Evolutionary conservation across 169 alveolate species (phyloP).

Genomic region (Cyclospora cayetanensis): DNA sequence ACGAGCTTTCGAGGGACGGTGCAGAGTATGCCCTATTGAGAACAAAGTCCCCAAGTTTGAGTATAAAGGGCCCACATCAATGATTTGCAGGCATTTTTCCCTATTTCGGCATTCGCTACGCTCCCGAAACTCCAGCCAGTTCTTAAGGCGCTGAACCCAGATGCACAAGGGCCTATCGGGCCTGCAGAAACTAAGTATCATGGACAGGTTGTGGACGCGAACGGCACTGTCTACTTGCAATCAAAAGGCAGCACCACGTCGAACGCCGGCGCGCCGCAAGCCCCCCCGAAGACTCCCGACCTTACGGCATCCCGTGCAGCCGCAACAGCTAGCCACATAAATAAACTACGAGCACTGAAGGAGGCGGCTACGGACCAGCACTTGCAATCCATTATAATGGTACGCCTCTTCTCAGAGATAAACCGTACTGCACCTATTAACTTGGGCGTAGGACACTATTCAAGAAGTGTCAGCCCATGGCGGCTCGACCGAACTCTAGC

Average conservation of each 20-base stretch:
- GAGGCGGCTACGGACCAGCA: constrained; percentile 6
- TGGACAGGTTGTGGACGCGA: constrained; percentile 57
- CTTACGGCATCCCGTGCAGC: constrained; percentile 37
- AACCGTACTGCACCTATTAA: too few relatives aligned
- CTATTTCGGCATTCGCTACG: constrained; percentile 33
- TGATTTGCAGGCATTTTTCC: constrained; percentile 61
- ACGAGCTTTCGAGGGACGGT: constrained; percentile 62
- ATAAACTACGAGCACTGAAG: constrained; percentile 21
- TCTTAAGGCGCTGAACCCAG: neutral
- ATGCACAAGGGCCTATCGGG: constrained; percentile 60
- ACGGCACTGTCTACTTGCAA: constrained; percentile 57
- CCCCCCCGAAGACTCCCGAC: constrained; percentile 45
- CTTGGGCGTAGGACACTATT: constrained; percentile 32
- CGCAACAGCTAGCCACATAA: constrained; percentile 27
- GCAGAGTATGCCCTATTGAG: constrained; percentile 47
- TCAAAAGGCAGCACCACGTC: neutral
- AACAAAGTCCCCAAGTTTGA: neutral
- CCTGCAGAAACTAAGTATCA: constrained; percentile 25
- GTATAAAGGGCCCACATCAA: neutral
- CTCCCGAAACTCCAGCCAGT: constrained; percentile 41
- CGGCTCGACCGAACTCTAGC: constrained; percentile 26
- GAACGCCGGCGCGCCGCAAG: neutral
- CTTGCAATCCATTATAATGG: neutral
- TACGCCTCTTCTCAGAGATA: too few relatives aligned
- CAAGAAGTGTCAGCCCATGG: constrained; percentile 50